Conservation (phyloP, 108 stramenopile genomes). For the Conticribra guillardii region DNA sequence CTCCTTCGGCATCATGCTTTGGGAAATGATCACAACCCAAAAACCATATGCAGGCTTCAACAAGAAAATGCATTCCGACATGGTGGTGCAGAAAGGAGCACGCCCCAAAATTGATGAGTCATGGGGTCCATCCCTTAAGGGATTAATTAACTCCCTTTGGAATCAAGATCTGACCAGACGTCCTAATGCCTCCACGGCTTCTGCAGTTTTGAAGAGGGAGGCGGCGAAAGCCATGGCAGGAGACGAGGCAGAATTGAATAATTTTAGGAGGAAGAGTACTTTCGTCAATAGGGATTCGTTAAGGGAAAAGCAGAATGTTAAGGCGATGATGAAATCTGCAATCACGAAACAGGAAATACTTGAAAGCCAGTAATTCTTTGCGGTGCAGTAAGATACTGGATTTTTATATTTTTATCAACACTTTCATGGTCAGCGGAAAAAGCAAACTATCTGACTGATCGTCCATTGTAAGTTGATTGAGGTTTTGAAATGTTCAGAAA, state of each 20-base stretch:
- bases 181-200: constrained; percentile 22
- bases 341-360: too few relatives aligned
- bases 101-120: constrained; percentile 29
- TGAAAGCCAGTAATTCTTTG: too few relatives aligned
- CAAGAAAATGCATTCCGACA: constrained; percentile 23
- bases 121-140: constrained; percentile 18
- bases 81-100: constrained; percentile 21
- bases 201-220: constrained; percentile 27
- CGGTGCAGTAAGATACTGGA: too few relatives aligned
- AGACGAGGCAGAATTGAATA: constrained; percentile 22
- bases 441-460: too few relatives aligned
- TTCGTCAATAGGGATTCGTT: constrained; percentile 31
- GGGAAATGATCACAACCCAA: constrained; percentile 68
- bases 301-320: constrained; percentile 12
- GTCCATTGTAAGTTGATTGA: too few relatives aligned
- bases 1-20: constrained; percentile 73
- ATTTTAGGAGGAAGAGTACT: constrained; percentile 33
- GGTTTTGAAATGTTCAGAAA: too few relatives aligned
- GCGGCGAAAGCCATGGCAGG: constrained; percentile 23
- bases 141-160: constrained; percentile 23
- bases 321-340: too few relatives aligned
- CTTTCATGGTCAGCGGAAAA: too few relatives aligned
- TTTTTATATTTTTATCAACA: too few relatives aligned
- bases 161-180: constrained; percentile 31
- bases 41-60: constrained; percentile 56